These are phyloP conservation scores for Penicillium macrosclerotiorum DNA, from an alignment of 495 filamentous ascomycete species.

Conservation along the genomic window DNA sequence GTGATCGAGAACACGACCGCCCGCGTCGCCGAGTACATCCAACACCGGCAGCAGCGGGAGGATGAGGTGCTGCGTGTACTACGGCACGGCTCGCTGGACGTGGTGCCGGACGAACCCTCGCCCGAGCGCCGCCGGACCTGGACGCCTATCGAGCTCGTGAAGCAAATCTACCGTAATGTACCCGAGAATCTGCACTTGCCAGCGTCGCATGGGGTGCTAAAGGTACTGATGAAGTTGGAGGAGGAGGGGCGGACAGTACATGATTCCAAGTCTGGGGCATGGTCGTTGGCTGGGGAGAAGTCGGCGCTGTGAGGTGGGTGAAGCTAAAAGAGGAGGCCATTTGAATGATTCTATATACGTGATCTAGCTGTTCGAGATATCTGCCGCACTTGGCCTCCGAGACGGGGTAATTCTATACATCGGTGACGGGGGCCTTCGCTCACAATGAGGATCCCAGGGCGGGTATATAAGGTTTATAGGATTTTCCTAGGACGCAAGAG, in stretches of 20 bases:
- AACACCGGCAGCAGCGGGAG: conserved; percentile 76
- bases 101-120: conserved; percentile 31
- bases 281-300: conserved; percentile 45
- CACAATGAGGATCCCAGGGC: no score
- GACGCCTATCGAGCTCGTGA: conserved; percentile 79
- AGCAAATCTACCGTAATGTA: conserved; percentile 77
- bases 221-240: conserved; percentile 69
- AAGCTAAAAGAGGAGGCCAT: no score
- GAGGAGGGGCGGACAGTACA: conserved; percentile 59
- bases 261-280: conserved; percentile 46
- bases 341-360: no score
- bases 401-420: no score
- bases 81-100: conserved; percentile 35
- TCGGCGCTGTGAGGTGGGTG: conserved; percentile 37
- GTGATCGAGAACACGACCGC: conserved; percentile 63
- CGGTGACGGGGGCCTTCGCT: no score
- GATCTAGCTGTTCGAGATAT: neutral
- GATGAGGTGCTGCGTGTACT: conserved; percentile 74
- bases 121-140: conserved; percentile 40
- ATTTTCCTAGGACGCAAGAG: no score
- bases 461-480: no score
- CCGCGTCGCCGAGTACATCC: conserved; percentile 77
- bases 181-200: conserved; percentile 71
- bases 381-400: no score
- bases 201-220: conserved; percentile 64